Evolutionary conservation across 208 protist genomes (phyloP).

Genomic region (Plasmodiophora brassicae): DNA sequence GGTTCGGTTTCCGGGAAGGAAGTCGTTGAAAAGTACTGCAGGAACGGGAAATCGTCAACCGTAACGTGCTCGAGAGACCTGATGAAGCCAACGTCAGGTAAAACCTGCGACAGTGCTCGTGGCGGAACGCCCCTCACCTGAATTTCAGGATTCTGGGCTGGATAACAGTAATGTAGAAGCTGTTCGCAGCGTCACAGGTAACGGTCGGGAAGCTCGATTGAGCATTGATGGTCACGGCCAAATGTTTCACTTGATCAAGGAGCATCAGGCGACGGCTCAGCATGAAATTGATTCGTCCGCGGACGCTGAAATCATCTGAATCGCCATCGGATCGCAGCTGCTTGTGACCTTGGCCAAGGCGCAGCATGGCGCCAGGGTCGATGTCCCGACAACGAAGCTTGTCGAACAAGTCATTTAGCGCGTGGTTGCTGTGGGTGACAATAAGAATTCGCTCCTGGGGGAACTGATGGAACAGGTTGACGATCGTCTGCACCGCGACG

Average conservation of each 20-base stretch:
- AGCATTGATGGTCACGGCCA: slow-evolving; percentile 57
- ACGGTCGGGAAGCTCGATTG: slow-evolving; percentile 16
- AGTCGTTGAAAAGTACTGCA: not conserved
- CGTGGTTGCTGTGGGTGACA: slow-evolving; percentile 78
- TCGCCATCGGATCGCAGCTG: slow-evolving; percentile 60
- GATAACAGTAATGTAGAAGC: slow-evolving; percentile 64
- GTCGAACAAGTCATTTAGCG: slow-evolving; percentile 63
- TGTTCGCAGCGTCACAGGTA: slow-evolving; percentile 70
- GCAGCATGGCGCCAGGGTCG: slow-evolving; percentile 73
- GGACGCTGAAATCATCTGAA: slow-evolving; percentile 65
- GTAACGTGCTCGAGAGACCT: not conserved
- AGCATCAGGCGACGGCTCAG: slow-evolving; percentile 58
- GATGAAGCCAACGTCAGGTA: not conserved
- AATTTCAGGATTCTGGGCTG: slow-evolving; percentile 1
- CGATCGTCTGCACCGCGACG: slow-evolving; percentile 75
- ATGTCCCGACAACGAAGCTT: slow-evolving; percentile 64
- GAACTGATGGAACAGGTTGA: slow-evolving; percentile 73
- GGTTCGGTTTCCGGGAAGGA: not conserved
- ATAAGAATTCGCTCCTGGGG: slow-evolving; percentile 74
- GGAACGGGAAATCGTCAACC: not conserved
- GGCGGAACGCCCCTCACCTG: not conserved
- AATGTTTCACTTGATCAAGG: slow-evolving; percentile 54
- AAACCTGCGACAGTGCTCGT: too few species aligned
- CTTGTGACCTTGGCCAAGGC: slow-evolving; percentile 69
- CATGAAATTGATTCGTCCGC: slow-evolving; percentile 72